Base-by-base conservation (phyloP, 1,284 basidiomycete genomes). In the Microbotryum violaceum region DNA sequence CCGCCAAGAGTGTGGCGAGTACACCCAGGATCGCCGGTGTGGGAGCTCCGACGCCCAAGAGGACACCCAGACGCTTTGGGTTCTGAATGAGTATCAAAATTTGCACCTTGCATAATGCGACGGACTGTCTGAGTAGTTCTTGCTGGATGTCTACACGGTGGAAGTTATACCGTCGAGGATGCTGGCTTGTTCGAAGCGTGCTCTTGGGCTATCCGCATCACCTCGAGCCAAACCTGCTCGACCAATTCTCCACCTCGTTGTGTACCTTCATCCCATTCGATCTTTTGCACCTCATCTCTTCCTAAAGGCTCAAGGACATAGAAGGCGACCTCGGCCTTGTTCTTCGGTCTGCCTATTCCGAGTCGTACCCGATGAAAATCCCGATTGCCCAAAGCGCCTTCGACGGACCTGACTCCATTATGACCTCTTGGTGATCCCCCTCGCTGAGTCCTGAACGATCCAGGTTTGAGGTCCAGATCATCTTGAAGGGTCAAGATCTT, bases 11-110 rank as follows among this genome's bases (percentile, higher is more conserved):
- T 44, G 69, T 62, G 14, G 58, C 64, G 14, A 52, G 51, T 16
- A 72, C 71, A 25, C 71, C 71, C 14, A 52, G 64, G 42, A 60
- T 72, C 31, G 70, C 70, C 0, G 69, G 67, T 21, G 69, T 71
- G 37, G 62, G 67, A 2, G 64, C 67, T 31, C 67, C 67, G 7
- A 57, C 64, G 31, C 54, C 56, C 31, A 68, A 60, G 56, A 57
- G 64, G 42, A 68, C 67, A 31, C 67, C 67, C 57, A 49, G 67
- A 23, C 55, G 67, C 29, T 63, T 66, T 20, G 67, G 67, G 7
- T 59, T 68, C 58, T 68, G 42, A 54, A 31, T 29, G 37, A 14
- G 4, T 42, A 42, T 42, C 4, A 18, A 42, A 18, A 4, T 42
- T 42, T 42, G 37, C 37, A 31, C 31, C 5, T 42, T 42, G 37